Evolutionary conservation across 441 rosid genomes (phyloP).

Genomic region (Jatropha podagrica): DNA sequence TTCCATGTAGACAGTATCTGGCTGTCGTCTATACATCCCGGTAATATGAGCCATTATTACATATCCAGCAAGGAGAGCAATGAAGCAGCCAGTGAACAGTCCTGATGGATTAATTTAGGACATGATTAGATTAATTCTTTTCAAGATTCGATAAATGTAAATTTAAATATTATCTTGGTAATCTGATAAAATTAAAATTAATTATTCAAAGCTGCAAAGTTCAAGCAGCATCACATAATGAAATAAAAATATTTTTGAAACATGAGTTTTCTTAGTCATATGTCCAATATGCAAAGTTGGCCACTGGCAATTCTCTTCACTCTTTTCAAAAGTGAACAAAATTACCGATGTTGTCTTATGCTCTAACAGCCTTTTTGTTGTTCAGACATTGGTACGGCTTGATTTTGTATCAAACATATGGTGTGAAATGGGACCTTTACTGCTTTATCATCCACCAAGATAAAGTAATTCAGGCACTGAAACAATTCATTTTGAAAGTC

Average conservation of each 20-base stretch:
- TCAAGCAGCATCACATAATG: neutral
- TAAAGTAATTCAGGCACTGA: conserved; percentile 36
- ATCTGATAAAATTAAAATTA: neutral
- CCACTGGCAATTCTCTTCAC: conserved; percentile 4
- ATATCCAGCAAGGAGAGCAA: conserved; percentile 86
- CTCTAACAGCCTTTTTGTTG: conserved; percentile 15
- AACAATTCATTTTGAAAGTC: conserved; percentile 27
- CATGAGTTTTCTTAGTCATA: conserved; percentile 1
- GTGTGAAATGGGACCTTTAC: conserved; percentile 33
- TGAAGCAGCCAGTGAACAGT: conserved; percentile 85
- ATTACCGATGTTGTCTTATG: conserved; percentile 6
- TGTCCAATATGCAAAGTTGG: conserved; percentile 10
- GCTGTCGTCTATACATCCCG: conserved; percentile 70
- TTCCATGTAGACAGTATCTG: conserved; percentile 85
- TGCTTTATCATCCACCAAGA: conserved; percentile 40
- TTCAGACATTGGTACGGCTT: conserved; percentile 17
- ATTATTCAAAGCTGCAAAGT: neutral
- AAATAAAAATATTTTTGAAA: neutral
- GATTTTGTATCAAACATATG: conserved; percentile 28
- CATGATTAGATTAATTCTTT: conserved; percentile 4
- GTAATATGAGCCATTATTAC: conserved; percentile 79
- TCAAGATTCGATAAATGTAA: neutral
- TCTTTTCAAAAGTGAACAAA: neutral
- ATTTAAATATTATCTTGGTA: neutral
- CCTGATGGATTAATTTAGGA: conserved; percentile 46